Evolutionary conservation across 163 green algal species (phyloP), one percentile per base, ranked within the genome.

Genomic region (Chloroidium sp.): DNA sequence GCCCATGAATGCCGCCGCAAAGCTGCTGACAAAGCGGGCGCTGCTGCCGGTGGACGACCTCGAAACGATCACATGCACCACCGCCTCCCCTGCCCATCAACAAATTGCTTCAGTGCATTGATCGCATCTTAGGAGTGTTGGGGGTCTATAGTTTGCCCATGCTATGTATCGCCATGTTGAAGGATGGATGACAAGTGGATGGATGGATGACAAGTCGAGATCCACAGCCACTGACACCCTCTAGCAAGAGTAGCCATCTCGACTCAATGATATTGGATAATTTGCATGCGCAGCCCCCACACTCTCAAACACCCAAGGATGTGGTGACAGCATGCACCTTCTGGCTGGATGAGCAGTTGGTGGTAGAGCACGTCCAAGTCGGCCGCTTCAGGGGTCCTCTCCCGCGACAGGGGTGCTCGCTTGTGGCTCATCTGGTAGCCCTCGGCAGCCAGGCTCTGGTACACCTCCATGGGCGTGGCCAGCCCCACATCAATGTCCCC

Each of bases 351-450:
- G 69, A 83, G 62, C 74, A 93, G 82, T 80, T 92, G 88, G 8
- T 74, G 68, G 72, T 93, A 82, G 75, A 98, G 86, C 36, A 85
- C 83, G 77, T 94, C 88, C 64, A 98, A 82, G 88, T 98, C 95
- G 0, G 81, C 80, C 1, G 94, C 87, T 77, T 93, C 86, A 6
- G 95, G 94, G 3, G 90, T 96, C 81, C 95, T 90, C 85, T 98
- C 93, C 4, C 95, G 87, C 0, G 93, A 97, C 59, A 97, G 87
- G 1, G 95, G 95, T 61, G 97, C 91, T 75, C 95, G 88, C 59
- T 84, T 80, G 87, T 98, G 98, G 12, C 82, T 83, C 1, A 97
- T 60, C 13, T 88, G 77, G 87, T 87, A 96, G 36, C 94, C 93
- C 74, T 92, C 88, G 3, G 84, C 82, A n/a, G 85, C 83, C 14